Evolutionary conservation across 139 green algal genomes (phyloP).

Genomic region (Chlorella sp.): DNA sequence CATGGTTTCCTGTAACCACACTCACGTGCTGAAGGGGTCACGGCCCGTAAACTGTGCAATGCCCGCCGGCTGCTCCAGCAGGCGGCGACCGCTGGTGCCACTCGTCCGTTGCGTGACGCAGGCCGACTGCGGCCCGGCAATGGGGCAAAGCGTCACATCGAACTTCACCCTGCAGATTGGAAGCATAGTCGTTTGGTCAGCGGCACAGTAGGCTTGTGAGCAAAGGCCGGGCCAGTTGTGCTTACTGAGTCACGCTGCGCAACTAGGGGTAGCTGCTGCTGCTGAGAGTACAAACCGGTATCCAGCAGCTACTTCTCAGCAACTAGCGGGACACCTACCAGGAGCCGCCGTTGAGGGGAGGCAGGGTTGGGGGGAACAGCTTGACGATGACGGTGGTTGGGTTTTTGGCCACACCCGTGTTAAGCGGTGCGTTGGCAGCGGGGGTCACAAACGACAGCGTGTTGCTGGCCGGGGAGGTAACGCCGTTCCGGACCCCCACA

Average conservation of each 20-base stretch:
- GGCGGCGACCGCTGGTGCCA: not conserved
- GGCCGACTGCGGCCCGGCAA: not conserved
- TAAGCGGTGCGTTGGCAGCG: too few species aligned
- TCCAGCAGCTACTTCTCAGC: too few species aligned
- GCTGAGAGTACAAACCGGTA: too few species aligned
- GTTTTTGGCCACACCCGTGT: too few species aligned
- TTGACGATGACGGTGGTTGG: too few species aligned
- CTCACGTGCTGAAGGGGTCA: not conserved
- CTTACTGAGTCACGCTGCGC: too few species aligned
- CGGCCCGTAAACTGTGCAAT: not conserved
- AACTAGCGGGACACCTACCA: not conserved
- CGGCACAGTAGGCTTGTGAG: too few species aligned
- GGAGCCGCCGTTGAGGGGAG: not conserved
- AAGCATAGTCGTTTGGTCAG: too few species aligned
- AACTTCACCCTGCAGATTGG: not conserved
- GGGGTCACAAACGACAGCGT: slow-evolving; percentile 10
- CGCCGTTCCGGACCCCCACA: not conserved
- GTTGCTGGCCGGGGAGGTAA: not conserved
- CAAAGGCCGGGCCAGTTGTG: too few species aligned
- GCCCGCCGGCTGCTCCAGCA: not conserved
- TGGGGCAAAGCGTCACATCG: not conserved
- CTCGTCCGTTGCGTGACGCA: not conserved
- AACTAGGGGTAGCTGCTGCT: too few species aligned
- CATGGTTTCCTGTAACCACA: too few species aligned
- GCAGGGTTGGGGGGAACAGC: not conserved